A percentile compares a stretch with the other conserved stretches of the same genome.
Evolutionary conservation across 768 basidiomycete species (phyloP).

Genomic region (Agaricus sinodeliciosus): DNA sequence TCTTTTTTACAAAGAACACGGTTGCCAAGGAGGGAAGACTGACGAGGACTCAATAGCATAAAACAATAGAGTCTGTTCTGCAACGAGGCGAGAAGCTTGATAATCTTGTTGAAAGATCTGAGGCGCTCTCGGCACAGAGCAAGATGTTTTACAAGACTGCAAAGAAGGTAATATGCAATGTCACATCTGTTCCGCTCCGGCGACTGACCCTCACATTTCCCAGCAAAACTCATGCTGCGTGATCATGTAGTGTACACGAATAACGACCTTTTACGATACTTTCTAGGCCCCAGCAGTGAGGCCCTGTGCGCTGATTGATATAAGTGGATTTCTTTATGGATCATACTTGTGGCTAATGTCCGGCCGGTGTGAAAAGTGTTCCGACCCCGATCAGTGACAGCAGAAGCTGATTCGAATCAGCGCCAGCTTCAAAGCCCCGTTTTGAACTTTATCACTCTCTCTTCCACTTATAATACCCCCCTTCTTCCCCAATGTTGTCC

Average conservation of each 20-base stretch:
- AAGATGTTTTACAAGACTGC: conserved; percentile 99
- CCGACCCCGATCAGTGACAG: conserved; percentile 7
- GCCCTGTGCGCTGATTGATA: neutral
- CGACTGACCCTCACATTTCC: neutral
- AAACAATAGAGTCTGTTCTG: conserved; percentile 96
- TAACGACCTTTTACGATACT: neutral
- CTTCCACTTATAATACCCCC: conserved; percentile 1
- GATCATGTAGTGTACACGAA: conserved; percentile 48
- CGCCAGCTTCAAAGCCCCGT: neutral
- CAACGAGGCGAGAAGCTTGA: conserved; percentile 96
- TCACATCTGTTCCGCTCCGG: conserved; percentile 7
- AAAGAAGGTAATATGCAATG: conserved; percentile 70
- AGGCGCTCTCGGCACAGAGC: conserved; percentile 79
- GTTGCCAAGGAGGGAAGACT: conserved; percentile 1
- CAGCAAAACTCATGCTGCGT: conserved; percentile 97
- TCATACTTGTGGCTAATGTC: neutral
- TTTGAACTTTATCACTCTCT: conserved; percentile 2
- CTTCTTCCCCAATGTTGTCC: conserved; percentile 1
- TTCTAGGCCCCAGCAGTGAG: neutral
- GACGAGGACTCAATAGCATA: conserved; percentile 57
- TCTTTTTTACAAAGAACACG: conserved; percentile 9
- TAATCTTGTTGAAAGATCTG: conserved; percentile 90
- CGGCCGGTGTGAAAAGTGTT: conserved; percentile 1
- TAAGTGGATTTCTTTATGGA: conserved; percentile 1
- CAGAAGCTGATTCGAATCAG: conserved; percentile 5